phyloP scores from a whole-genome alignment of 2,329 filamentous ascomycete species.

The Aureobasidium sp. region DNA sequence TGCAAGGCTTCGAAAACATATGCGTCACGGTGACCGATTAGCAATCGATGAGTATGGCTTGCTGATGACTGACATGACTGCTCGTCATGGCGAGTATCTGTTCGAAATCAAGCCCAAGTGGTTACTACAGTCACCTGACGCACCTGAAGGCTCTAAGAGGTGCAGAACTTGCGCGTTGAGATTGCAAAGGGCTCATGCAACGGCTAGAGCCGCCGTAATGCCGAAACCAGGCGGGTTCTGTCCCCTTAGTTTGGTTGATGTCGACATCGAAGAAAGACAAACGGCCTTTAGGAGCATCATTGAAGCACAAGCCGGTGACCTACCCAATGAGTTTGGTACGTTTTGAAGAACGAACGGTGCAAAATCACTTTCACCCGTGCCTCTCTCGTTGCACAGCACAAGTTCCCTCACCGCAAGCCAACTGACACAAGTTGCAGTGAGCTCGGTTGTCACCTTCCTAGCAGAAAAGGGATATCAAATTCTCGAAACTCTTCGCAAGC shows the following conservation, averaged over 20 bases:
- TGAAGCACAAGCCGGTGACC: background rate
- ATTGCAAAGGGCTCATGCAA: conserved; percentile 24
- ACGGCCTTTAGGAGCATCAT: conserved; percentile 21
- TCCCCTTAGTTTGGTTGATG: conserved; percentile 33
- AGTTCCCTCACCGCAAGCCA: background rate
- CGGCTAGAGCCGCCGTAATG: background rate
- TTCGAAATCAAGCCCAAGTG: conserved; percentile 43
- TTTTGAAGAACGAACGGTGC: background rate
- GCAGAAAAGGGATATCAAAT: conserved; percentile 27
- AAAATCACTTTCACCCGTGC: background rate
- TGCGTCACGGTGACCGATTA: conserved; percentile 23
- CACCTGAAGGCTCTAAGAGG: conserved; percentile 31
- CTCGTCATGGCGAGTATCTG: conserved; percentile 20
- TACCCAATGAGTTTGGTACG: background rate
- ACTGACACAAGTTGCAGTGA: conserved; percentile 1
- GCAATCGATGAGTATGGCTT: conserved; percentile 23
- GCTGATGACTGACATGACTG: conserved; percentile 30
- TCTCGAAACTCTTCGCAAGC: conserved; percentile 28
- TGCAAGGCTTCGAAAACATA: conserved; percentile 17
- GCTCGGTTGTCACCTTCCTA: conserved; percentile 22
- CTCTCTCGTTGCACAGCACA: background rate
- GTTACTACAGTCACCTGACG: conserved; percentile 39
- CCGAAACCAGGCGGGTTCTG: conserved; percentile 24
- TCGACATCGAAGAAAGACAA: conserved; percentile 19
- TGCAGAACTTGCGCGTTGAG: conserved; percentile 42